These are phyloP conservation scores for Zymoseptoria pseudotritici DNA, from an alignment of 2,329 filamentous ascomycete species.

Conservation along the genomic window DNA sequence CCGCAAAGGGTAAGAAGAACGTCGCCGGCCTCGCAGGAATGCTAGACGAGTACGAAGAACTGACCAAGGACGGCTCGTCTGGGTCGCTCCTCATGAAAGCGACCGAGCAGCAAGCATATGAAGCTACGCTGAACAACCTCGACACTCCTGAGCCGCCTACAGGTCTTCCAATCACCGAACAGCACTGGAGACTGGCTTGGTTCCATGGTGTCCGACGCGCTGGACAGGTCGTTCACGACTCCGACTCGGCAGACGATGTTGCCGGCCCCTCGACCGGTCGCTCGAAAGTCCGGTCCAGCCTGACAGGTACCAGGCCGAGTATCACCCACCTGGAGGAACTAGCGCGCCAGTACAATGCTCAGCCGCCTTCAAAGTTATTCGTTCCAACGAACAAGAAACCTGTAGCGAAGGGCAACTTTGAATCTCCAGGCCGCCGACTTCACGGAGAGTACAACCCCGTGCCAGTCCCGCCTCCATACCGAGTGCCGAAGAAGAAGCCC, in stretches of 20 bases:
- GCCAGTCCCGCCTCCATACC: background rate
- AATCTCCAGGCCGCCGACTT: background rate
- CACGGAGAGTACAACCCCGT: background rate
- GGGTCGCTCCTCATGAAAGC: background rate
- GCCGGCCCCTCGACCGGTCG: background rate
- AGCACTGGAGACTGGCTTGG: background rate
- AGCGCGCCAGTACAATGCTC: too few species aligned
- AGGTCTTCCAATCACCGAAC: background rate
- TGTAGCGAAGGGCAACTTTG: background rate
- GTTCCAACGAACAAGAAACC: background rate
- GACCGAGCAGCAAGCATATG: background rate
- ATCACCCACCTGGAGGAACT: too few species aligned
- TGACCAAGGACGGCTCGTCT: background rate
- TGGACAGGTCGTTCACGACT: background rate
- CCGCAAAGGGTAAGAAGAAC: too few species aligned
- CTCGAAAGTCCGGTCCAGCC: background rate
- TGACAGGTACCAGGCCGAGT: too few species aligned
- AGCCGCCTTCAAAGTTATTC: background rate
- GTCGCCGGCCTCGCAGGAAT: background rate
- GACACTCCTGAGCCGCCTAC: background rate
- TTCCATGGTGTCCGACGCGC: background rate
- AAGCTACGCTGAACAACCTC: background rate
- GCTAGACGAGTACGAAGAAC: background rate
- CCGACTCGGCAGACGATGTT: background rate
- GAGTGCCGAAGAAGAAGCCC: slow-evolving; percentile 1